Evolutionary conservation across 2,329 filamentous ascomycete genomes (phyloP).

Genomic region (Aspergillus eucalypticola): DNA sequence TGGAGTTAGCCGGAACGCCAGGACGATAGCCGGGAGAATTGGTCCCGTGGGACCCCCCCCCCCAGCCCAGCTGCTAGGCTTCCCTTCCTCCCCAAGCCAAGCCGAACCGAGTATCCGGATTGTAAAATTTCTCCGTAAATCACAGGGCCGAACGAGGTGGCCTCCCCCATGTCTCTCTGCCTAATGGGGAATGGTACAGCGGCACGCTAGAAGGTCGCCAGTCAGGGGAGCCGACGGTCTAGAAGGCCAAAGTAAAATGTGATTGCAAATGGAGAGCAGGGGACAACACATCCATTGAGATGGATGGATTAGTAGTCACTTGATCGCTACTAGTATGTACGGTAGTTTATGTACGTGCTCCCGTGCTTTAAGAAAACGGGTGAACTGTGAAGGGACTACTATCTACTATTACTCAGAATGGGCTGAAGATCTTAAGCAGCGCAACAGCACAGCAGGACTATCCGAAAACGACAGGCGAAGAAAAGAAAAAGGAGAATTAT

Average conservation of each 20-base stretch:
- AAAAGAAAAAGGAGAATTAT: conserved; percentile 5
- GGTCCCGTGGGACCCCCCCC: conserved; percentile 15
- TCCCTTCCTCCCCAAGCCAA: conserved; percentile 8
- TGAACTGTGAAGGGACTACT: neutral
- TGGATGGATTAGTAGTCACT: neutral
- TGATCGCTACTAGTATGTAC: neutral
- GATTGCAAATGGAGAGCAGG: neutral
- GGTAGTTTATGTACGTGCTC: neutral
- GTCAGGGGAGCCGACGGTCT: conserved; percentile 2
- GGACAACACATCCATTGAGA: neutral
- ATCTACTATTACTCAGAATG: too few relatives aligned
- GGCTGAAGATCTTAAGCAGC: too few relatives aligned
- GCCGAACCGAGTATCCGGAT: conserved; percentile 19
- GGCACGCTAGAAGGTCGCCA: conserved; percentile 8
- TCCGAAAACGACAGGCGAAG: neutral
- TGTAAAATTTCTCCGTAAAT: conserved; percentile 27
- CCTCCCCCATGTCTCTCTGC: conserved; percentile 6
- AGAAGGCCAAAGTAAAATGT: neutral
- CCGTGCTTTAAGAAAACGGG: neutral
- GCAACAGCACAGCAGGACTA: too few relatives aligned
- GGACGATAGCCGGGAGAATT: conserved; percentile 15
- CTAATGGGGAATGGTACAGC: conserved; percentile 9
- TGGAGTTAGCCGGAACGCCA: neutral
- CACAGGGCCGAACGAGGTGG: conserved; percentile 16
- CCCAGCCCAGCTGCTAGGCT: neutral